Evolutionary conservation across 225 moss, liverwort and hornwort genomes (phyloP).

Genomic region (Sphagnum contortum): DNA sequence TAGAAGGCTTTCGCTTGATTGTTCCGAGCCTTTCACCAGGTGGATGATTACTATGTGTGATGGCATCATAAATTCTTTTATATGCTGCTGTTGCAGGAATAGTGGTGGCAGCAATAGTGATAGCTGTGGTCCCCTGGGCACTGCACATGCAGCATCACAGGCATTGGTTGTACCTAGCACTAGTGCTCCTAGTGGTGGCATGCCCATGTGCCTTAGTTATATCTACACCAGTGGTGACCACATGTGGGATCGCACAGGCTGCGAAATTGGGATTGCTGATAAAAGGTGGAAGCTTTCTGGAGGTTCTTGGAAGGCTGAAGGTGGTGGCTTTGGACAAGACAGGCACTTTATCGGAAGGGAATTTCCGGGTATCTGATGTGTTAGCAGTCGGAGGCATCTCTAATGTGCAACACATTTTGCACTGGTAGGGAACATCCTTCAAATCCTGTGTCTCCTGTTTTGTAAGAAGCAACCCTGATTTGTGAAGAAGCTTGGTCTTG

Average conservation of each 20-base stretch:
- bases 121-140: constrained; percentile 38
- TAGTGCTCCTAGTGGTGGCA: constrained; percentile 54
- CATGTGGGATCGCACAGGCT: constrained; percentile 56
- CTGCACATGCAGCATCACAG: constrained; percentile 24
- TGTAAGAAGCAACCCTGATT: no score
- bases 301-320: constrained; percentile 43
- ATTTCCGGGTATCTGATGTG: constrained; percentile 31
- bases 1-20: no score
- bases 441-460: neutral
- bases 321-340: constrained; percentile 51
- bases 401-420: constrained; percentile 27
- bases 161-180: constrained; percentile 46
- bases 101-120: constrained; percentile 30
- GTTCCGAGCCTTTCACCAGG: no score
- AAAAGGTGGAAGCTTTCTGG: constrained; percentile 44
- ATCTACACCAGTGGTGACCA: constrained; percentile 41
- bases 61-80: neutral
- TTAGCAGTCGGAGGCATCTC: constrained; percentile 18
- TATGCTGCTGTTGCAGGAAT: constrained; percentile 17
- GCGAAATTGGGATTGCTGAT: constrained; percentile 39
- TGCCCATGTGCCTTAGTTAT: constrained; percentile 58
- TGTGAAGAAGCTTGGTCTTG: no score
- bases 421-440: constrained; percentile 21
- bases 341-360: constrained; percentile 41
- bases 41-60: no score